phyloP scores from a whole-genome alignment of 768 basidiomycete genomes.

The Aureoboletus auriporus region DNA sequence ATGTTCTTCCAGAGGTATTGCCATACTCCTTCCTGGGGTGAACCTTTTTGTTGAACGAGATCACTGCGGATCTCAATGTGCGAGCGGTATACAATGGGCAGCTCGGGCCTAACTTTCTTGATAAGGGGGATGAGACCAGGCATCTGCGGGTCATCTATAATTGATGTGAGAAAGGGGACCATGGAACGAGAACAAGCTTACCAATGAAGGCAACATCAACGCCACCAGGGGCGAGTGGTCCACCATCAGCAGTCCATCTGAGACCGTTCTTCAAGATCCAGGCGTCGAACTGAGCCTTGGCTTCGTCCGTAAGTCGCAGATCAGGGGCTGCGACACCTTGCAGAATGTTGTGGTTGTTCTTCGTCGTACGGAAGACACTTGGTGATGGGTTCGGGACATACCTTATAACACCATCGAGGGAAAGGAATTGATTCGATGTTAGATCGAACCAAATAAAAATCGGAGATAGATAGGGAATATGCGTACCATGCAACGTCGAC shows the following conservation, averaged over 20 bases:
- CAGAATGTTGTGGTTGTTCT: constrained; percentile 93
- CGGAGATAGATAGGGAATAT: constrained; percentile 4
- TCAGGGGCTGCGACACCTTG: constrained; percentile 86
- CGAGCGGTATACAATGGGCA: constrained; percentile 90
- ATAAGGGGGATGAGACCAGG: constrained; percentile 92
- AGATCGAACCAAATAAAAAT: background rate
- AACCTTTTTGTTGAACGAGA: constrained; percentile 75
- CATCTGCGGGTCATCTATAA: constrained; percentile 84
- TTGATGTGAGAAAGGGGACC: constrained; percentile 7
- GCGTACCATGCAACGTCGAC: constrained; percentile 80
- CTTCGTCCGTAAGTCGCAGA: constrained; percentile 72
- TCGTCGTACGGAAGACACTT: constrained; percentile 87
- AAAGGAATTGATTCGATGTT: constrained; percentile 4
- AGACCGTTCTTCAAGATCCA: constrained; percentile 91
- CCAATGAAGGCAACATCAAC: constrained; percentile 90
- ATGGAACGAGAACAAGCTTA: constrained; percentile 23
- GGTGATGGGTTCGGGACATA: constrained; percentile 89
- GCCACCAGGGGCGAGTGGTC: constrained; percentile 77
- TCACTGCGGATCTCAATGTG: constrained; percentile 94
- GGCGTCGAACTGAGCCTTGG: constrained; percentile 75
- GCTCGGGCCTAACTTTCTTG: constrained; percentile 73
- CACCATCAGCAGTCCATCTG: constrained; percentile 83
- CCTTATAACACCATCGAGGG: constrained; percentile 39
- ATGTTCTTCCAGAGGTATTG: constrained; percentile 94
- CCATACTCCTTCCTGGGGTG: constrained; percentile 91